These are phyloP conservation scores for Ocimum tenuiflorum DNA, from an alignment of 257 asterid species.

Conservation along the genomic window DNA sequence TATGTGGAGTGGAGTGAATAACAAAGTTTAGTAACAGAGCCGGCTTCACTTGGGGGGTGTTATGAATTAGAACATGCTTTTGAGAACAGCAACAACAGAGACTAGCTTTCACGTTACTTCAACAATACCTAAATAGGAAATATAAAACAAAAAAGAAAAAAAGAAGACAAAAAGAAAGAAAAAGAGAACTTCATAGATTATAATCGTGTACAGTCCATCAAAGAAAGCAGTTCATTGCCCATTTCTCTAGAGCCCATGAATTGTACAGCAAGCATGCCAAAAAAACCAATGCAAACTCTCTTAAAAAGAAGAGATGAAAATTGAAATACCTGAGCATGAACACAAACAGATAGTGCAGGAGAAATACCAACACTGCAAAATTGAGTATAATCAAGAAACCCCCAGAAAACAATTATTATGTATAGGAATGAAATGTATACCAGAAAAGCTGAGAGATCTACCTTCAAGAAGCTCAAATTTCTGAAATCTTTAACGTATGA, in stretches of 20 bases:
- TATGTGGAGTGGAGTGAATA: background rate
- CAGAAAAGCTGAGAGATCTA: background rate
- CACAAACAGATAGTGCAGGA: no score
- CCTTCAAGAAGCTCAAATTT: constrained; percentile 6
- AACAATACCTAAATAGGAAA: background rate
- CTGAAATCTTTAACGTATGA: no score
- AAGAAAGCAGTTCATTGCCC: background rate
- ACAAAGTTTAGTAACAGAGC: background rate
- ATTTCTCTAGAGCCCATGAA: background rate
- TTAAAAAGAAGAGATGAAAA: background rate
- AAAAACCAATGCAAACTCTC: background rate
- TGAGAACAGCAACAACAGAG: background rate
- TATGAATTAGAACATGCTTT: background rate
- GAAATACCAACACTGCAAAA: background rate
- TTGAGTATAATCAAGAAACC: background rate
- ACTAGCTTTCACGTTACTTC: background rate
- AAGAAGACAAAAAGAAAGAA: no score
- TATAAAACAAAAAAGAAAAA: background rate
- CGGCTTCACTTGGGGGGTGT: background rate
- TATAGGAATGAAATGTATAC: background rate
- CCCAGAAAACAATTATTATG: background rate
- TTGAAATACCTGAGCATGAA: background rate
- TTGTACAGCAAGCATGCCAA: background rate
- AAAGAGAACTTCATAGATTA: background rate
- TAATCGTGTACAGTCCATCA: background rate